Base-by-base conservation (phyloP, 805 yeast genomes). In the Saccharomycopsis fibuligera region DNA sequence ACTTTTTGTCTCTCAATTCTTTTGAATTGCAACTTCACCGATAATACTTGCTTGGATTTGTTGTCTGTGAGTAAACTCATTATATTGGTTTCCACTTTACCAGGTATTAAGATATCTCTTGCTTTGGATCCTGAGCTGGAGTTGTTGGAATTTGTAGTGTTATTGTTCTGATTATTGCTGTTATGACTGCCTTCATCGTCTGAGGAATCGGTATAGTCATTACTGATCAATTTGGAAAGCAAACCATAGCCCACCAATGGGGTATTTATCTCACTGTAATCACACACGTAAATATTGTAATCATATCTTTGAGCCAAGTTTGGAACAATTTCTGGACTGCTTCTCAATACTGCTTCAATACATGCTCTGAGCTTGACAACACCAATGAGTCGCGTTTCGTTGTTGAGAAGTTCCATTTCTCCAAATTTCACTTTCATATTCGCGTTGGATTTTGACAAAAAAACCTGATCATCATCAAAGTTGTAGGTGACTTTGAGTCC, bases 221-320 rank as follows among this genome's bases (percentile, higher is more conserved):
- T 43, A 5, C 44, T 53, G 10, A 53, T 42, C n/a, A 53, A 33
- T 6, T 53, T 47, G 5, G 52, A 38, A 5, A 53, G 36, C 10
- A 45, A 29, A 6, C 54, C 54, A 38, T 50, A 45, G 19, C 54
- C 48, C 3, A 53, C 56, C 44, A 53, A 47, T 9, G 56, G 56
- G 14, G 47, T 45, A 41, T 50, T 47, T 3, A 39, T 31, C 31
- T 53, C 56, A 41, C 54, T 53, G 29, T 50, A 48, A 30, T 53
- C 56, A 35, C 52, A 45, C 16, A 53, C 50, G 30, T 53, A 53
- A 14, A 53, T 46, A 21, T 50, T 53, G 33, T 50, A 53, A 35
- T 53, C 56, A 21, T 44, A 38, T n/a, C 35, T 41, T 5, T 30
- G 38, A 5, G 42, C 46, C 21, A 51, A 35, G 29, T 29, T 36